Evolutionary conservation across 106 monocot species (phyloP), one percentile per base, ranked within the genome.

Genomic region (Phalaenopsis equestris): DNA sequence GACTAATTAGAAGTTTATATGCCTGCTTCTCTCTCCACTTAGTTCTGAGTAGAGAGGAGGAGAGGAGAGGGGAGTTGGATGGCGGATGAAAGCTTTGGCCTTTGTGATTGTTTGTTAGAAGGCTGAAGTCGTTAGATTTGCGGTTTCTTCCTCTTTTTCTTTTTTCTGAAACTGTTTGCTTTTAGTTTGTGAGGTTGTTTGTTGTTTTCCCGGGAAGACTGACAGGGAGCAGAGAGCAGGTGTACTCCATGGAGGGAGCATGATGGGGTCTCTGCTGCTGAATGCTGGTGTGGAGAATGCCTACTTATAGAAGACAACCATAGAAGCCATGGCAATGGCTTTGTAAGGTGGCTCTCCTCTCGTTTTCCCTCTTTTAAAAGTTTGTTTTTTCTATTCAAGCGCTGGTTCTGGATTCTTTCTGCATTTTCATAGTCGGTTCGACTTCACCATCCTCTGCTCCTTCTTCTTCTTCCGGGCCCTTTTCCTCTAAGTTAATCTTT

Each of bases 241-340:
- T 81, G 81, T 74, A 45, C 11, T 52, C 15, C 7, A 21, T 64
- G 15, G 38, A 80, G 55, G 49, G 52, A 15, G 58, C 81, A 76
- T 64, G 64, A 61, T 75, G 61, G 76, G 75, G 81, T 81, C 81
- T 73, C 74, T 74, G 21, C 8, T 56, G 67, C 43, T 38, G 41
- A 48, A 48, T 21, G 30, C 15, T 67, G 43, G 19, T 52, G 14
- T 52, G 14, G 12, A 52, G 52, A 52, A 42, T 67, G 82, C 37
- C 37, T 52, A 70, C 82, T 77, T 82, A 74, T 39, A 70, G 41
- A 37, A 37, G 70, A 16, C 23, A 43, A 18, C 5, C 8, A 56
- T 76, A 21, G 77, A 49, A 45, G n/a, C 68, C 38, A 21, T 17
- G 75, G 24, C 56, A 23, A 49, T 76, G 76, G 23, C 77, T 82